Percentiles rank a stretch among this genome's conserved stretches.
Evolutionary conservation across 768 basidiomycete genomes (phyloP).

Genomic region (Basidioascus undulatus): DNA sequence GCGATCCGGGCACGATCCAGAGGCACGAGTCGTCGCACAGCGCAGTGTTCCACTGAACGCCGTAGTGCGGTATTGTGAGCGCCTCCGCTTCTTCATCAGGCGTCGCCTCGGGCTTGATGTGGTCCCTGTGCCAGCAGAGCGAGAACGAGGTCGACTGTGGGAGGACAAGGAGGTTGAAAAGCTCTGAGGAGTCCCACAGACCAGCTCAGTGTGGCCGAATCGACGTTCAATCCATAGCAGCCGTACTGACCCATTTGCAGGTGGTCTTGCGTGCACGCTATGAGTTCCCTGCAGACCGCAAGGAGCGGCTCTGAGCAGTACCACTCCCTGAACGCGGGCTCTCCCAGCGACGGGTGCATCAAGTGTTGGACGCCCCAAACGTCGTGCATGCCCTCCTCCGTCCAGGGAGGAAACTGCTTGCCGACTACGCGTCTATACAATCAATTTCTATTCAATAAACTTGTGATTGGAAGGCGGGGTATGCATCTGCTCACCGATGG

Average conservation of each 20-base stretch:
- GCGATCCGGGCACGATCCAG: constrained; percentile 44
- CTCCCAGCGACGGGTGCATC: constrained; percentile 49
- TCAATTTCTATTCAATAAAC: too few relatives aligned
- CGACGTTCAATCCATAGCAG: not conserved
- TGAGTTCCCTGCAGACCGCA: constrained; percentile 23
- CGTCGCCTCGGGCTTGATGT: constrained; percentile 29
- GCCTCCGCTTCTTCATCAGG: constrained; percentile 35
- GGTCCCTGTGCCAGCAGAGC: too few relatives aligned
- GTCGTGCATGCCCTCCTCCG: constrained; percentile 32
- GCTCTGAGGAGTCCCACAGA: too few relatives aligned
- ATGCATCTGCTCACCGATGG: too few relatives aligned
- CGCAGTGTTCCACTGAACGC: constrained; percentile 64
- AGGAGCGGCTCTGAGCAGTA: constrained; percentile 35
- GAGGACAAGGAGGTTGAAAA: too few relatives aligned
- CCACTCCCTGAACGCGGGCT: constrained; percentile 37
- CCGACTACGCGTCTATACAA: constrained; percentile 56
- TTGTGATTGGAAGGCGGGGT: too few relatives aligned
- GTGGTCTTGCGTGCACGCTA: constrained; percentile 33
- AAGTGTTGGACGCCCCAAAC: constrained; percentile 61
- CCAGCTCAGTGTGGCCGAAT: not conserved
- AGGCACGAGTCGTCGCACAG: constrained; percentile 45
- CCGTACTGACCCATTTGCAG: constrained; percentile 43
- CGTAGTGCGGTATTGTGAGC: constrained; percentile 36
- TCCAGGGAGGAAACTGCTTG: constrained; percentile 58
- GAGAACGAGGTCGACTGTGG: too few relatives aligned